Conservation (phyloP, 495 filamentous ascomycete genomes). For the Daldinia caldariorum region DNA sequence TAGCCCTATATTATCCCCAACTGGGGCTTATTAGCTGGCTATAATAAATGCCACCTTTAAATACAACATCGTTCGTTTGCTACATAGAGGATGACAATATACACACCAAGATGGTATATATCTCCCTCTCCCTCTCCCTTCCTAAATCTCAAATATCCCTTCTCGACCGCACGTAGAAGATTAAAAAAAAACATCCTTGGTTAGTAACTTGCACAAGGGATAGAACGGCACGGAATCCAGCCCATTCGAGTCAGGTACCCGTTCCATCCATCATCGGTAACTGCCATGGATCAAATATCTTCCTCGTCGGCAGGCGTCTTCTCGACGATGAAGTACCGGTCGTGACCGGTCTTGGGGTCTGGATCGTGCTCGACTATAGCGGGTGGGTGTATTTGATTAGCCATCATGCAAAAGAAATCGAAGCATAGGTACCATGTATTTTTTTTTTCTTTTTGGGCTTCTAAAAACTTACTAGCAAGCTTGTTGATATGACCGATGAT, state of each 20-base stretch:
- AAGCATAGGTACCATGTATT: too few relatives aligned
- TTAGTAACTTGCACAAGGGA: not conserved
- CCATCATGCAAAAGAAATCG: not conserved
- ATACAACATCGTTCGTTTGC: not conserved
- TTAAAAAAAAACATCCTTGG: not conserved
- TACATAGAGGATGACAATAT: not conserved
- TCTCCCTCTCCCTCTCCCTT: too few relatives aligned
- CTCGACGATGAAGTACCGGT: conserved; percentile 68
- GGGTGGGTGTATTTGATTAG: conserved; percentile 37
- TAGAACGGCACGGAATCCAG: not conserved
- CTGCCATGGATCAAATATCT: conserved; percentile 52
- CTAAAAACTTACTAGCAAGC: conserved; percentile 49
- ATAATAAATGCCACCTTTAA: not conserved
- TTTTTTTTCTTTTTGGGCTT: too few relatives aligned
- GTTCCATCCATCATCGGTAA: not conserved
- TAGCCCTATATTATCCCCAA: too few relatives aligned
- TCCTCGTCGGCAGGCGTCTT: conserved; percentile 73
- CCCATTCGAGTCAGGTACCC: not conserved
- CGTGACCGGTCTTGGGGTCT: conserved; percentile 66
- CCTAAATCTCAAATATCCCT: not conserved
- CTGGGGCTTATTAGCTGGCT: not conserved
- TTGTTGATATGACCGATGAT: conserved; percentile 79
- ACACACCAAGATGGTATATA: conserved; percentile 1
- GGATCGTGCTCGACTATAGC: conserved; percentile 68
- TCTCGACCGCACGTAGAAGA: not conserved